phyloP scores from a whole-genome alignment of 2,329 filamentous ascomycete genomes.

The Botryotinia narcissicola region DNA sequence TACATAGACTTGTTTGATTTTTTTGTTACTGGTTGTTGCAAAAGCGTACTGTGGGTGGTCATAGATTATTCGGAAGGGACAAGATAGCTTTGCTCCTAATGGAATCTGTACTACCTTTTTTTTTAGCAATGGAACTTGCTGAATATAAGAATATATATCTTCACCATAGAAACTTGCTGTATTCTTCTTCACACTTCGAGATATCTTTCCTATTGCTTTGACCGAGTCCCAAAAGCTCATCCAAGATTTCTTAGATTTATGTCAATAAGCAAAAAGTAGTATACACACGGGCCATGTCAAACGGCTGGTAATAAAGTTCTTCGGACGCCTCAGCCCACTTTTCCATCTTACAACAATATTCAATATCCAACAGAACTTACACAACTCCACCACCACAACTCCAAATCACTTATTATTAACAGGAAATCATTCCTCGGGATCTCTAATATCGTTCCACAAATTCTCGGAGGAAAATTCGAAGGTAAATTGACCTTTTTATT shows the following conservation, averaged over 20 bases:
- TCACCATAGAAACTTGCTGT: not conserved
- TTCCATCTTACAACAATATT: conserved; percentile 2
- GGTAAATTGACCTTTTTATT: conserved; percentile 9
- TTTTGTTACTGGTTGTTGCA: not conserved
- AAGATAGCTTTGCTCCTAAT: not conserved
- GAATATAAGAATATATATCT: not conserved
- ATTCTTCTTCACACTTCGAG: not conserved
- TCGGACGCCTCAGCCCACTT: not conserved
- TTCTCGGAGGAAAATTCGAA: not conserved
- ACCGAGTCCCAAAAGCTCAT: not conserved
- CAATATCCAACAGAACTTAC: not conserved
- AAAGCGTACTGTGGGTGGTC: not conserved
- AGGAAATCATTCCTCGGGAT: not conserved
- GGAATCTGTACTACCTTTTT: not conserved
- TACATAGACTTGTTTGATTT: not conserved
- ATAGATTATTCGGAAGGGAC: not conserved
- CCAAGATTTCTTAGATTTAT: not conserved
- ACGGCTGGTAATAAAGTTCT: not conserved
- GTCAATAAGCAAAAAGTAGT: not conserved
- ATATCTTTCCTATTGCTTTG: not conserved
- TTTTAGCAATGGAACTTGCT: not conserved
- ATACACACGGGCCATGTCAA: conserved; percentile 9
- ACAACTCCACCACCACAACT: conserved; percentile 5
- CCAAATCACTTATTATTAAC: not conserved
- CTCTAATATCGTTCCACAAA: not conserved